Percentiles rank a stretch among this genome's conserved stretches.
These are phyloP conservation scores for Salix arbutifolia DNA, from an alignment of 345 rosid genomes.

Conservation along the genomic window DNA sequence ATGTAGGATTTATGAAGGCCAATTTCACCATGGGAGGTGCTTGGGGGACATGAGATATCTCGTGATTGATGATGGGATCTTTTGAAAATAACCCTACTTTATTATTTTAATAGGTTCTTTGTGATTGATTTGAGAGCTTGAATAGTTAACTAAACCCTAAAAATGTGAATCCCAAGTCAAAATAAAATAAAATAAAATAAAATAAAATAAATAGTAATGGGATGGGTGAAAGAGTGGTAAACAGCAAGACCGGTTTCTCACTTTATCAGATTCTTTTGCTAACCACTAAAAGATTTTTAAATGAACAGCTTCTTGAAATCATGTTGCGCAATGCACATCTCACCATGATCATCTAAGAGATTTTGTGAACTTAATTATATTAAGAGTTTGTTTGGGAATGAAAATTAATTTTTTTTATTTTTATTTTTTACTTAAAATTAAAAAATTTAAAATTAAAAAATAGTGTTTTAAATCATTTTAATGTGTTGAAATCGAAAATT, in stretches of 20 bases:
- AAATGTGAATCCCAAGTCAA: not conserved
- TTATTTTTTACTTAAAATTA: too few species aligned
- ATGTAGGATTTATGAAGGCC: not conserved
- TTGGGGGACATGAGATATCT: not conserved
- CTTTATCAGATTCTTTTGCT: not conserved
- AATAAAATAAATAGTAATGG: not conserved
- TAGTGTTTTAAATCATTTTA: too few species aligned
- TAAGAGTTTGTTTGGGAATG: too few species aligned
- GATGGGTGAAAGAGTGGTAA: not conserved
- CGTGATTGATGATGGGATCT: not conserved
- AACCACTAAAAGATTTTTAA: not conserved
- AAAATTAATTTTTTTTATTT: too few species aligned
- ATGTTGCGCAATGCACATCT: not conserved
- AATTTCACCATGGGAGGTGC: not conserved
- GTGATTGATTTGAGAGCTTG: not conserved
- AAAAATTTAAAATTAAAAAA: too few species aligned
- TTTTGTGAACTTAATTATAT: not conserved
- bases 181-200: not conserved
- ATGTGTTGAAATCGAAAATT: too few species aligned
- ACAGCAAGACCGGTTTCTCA: not conserved
- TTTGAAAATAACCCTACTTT: not conserved
- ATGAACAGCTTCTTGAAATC: not conserved
- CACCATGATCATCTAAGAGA: not conserved
- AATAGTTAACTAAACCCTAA: not conserved
- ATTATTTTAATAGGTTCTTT: not conserved